phyloP scores from a whole-genome alignment of 2,329 filamentous ascomycete species.

The Tolypocladium tropicale region DNA sequence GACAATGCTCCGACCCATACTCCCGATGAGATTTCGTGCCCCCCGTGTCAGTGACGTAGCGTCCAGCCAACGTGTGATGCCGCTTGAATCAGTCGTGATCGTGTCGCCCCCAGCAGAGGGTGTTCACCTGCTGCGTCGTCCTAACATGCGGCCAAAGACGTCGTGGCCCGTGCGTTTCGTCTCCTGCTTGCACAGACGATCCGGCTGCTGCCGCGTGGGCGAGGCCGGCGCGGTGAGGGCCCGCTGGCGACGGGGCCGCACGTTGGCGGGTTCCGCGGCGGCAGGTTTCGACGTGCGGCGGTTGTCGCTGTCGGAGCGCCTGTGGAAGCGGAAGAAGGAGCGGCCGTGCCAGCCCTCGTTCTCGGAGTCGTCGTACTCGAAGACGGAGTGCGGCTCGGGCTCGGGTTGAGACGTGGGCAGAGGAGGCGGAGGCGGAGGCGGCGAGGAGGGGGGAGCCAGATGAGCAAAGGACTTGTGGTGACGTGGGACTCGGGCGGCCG shows the following conservation, averaged over 20 bases:
- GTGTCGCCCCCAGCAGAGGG: neutral
- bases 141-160: conserved; percentile 27
- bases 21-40: neutral
- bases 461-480: conserved; percentile 16
- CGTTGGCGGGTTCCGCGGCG: neutral
- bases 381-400: conserved; percentile 30
- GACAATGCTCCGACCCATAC: neutral
- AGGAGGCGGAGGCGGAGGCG: conserved; percentile 11
- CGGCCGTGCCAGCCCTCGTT: conserved; percentile 20
- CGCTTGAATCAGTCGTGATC: neutral
- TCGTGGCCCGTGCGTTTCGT: conserved; percentile 20
- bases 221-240: conserved; percentile 13
- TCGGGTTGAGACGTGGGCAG: conserved; percentile 12
- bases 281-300: conserved; percentile 8
- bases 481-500: conserved; percentile 9
- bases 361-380: conserved; percentile 39
- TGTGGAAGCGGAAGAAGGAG: conserved; percentile 35
- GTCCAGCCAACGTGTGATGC: neutral
- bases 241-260: conserved; percentile 5
- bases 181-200: conserved; percentile 1
- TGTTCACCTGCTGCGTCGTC: conserved; percentile 15
- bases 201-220: conserved; percentile 4
- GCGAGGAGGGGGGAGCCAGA: conserved; percentile 11
- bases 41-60: neutral
- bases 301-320: conserved; percentile 23